Conservation (phyloP, 1,284 basidiomycete species). For the Leccinum cinnamomeum region DNA sequence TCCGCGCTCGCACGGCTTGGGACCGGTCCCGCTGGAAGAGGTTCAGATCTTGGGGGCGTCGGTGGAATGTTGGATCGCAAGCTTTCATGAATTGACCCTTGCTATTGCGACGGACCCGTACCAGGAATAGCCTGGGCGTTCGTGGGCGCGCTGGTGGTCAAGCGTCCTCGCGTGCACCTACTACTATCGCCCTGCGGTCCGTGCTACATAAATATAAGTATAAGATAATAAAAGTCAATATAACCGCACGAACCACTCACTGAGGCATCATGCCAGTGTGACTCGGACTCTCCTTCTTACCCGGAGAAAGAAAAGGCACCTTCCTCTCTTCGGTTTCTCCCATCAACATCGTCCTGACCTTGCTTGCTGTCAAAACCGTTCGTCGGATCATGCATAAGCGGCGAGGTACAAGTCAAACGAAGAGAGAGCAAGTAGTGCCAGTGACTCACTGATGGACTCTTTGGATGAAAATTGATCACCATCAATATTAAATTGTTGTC, state of each 20-base stretch:
- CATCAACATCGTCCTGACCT: too few species aligned
- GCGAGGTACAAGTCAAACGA: too few species aligned
- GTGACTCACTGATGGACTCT: too few species aligned
- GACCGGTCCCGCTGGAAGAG: background rate
- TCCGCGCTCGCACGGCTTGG: background rate
- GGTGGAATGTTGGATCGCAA: background rate
- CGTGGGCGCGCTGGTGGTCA: background rate
- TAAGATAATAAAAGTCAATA: background rate
- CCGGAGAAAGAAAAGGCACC: slow-evolving; percentile 8
- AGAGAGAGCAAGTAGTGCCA: too few species aligned
- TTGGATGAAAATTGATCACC: too few species aligned
- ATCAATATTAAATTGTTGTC: too few species aligned
- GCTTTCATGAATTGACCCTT: background rate
- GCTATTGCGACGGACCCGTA: too few species aligned
- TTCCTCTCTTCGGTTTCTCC: too few species aligned
- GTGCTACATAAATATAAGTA: slow-evolving; percentile 43
- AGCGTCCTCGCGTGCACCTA: slow-evolving; percentile 3
- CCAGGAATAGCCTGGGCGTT: background rate
- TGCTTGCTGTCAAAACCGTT: too few species aligned
- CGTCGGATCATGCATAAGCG: too few species aligned
- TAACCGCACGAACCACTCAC: slow-evolving; percentile 36
- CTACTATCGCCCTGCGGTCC: slow-evolving; percentile 77
- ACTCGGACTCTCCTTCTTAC: slow-evolving; percentile 44
- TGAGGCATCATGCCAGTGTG: slow-evolving; percentile 30
- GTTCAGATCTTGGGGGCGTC: slow-evolving; percentile 6